These are phyloP conservation scores for Strobilomyces confusus DNA, from an alignment of 768 basidiomycete species.

Conservation along the genomic window DNA sequence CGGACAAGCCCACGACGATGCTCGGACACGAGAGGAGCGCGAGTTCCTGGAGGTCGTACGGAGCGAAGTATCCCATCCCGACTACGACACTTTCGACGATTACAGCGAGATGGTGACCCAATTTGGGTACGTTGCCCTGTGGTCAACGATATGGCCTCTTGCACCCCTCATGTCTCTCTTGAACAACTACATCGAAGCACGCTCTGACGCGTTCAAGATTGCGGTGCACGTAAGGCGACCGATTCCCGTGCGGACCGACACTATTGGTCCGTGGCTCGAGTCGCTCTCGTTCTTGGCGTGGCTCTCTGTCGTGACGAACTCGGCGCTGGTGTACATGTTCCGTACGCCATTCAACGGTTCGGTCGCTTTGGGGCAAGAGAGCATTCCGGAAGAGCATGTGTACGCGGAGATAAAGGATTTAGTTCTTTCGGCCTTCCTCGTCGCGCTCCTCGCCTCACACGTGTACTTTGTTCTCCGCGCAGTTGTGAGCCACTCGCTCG, in stretches of 20 bases:
- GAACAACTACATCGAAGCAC: constrained; percentile 90
- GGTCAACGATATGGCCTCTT: constrained; percentile 93
- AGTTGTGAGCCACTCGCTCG: constrained; percentile 63
- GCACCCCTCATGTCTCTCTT: constrained; percentile 84
- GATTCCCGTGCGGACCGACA: constrained; percentile 81
- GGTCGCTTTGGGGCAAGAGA: background rate
- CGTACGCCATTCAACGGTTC: constrained; percentile 38
- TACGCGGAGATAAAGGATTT: constrained; percentile 44
- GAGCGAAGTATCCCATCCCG: constrained; percentile 71
- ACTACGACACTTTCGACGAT: constrained; percentile 79
- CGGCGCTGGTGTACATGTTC: constrained; percentile 90
- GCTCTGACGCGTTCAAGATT: constrained; percentile 95
- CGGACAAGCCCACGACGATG: constrained; percentile 28
- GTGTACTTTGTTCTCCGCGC: constrained; percentile 69
- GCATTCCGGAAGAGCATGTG: constrained; percentile 14
- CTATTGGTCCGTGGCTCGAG: constrained; percentile 94
- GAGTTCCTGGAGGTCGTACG: constrained; percentile 78
- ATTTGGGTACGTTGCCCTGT: constrained; percentile 89
- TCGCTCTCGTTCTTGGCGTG: constrained; percentile 84
- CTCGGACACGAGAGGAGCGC: constrained; percentile 56
- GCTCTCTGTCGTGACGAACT: constrained; percentile 84
- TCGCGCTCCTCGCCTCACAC: constrained; percentile 84
- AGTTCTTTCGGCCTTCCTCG: constrained; percentile 58
- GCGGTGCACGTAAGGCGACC: constrained; percentile 80
- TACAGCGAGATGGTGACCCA: constrained; percentile 97